Percentiles rank a stretch among this genome's conserved stretches.
These are phyloP conservation scores for Iris pallida DNA, from an alignment of 116 monocot genomes.

Conservation along the genomic window DNA sequence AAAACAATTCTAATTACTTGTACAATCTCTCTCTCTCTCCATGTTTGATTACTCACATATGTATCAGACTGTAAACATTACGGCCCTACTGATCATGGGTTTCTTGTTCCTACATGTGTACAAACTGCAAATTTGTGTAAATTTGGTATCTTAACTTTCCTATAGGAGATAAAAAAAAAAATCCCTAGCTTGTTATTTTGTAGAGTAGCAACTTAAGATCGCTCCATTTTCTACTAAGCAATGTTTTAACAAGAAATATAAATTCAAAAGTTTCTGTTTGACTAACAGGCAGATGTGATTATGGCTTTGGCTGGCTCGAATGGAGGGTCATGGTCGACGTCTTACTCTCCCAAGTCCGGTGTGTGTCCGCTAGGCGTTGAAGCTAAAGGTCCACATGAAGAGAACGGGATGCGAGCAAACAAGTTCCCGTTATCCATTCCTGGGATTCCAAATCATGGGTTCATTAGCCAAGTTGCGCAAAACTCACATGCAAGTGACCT, in stretches of 20 bases:
- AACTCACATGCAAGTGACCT: constrained; percentile 13
- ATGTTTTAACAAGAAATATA: background rate
- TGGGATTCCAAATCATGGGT: constrained; percentile 3
- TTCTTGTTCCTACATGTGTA: too few species aligned
- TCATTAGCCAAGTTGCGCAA: constrained; percentile 4
- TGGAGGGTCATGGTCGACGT: constrained; percentile 70
- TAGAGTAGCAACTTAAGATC: background rate
- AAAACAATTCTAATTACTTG: too few species aligned
- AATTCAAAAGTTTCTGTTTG: background rate
- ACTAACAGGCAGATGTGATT: constrained; percentile 64
- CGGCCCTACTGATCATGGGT: too few species aligned
- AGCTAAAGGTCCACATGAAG: constrained; percentile 22
- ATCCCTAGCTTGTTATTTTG: background rate
- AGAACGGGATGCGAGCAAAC: constrained; percentile 16
- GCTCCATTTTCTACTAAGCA: background rate
- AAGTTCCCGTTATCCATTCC: constrained; percentile 15
- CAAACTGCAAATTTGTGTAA: too few species aligned
- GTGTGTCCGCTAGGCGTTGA: constrained; percentile 6
- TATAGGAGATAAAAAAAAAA: background rate
- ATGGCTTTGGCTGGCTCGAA: constrained; percentile 78
- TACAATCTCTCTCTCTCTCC: too few species aligned
- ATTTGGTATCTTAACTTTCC: too few species aligned
- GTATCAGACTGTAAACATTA: too few species aligned
- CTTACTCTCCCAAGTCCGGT: constrained; percentile 18
- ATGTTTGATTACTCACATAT: too few species aligned